Base-by-base conservation (phyloP, 2,329 filamentous ascomycete genomes). In the Ophiostoma himal-ulmi region DNA sequence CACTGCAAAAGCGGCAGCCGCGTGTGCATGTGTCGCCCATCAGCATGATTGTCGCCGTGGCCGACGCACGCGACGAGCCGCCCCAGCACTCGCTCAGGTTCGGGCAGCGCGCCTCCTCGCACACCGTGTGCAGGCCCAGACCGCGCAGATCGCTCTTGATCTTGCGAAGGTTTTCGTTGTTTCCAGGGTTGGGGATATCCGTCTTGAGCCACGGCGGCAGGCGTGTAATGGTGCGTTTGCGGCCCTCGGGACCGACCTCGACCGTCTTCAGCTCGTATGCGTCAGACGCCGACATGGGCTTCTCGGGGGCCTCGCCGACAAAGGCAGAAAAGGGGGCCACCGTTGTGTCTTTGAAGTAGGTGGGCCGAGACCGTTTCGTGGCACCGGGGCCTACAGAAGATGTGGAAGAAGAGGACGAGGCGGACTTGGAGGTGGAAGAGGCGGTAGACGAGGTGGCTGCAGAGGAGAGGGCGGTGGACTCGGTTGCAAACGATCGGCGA, bases 81-180 rank as follows among this genome's bases (percentile, higher is more conserved):
- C 95, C 95, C 95, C 95, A 99, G 83, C 95, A 99, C 79, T 98
- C 94, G 73, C 91, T 93, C 72, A 99, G 97, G 80, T 99, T 99
- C 72, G 95, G 95, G 80, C 95, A 99, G 74, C 93, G 88, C 1
- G 95, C 95, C 82, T 99, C 95, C 82, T 99, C 95, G 80, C 95
- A 99, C 20, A 99, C 95, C 5, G 95, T 99, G 80, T 97, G 94
- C 70, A 99, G 83, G 71, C 91, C 91, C 72, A 99, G 82, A 0
- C 95, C 95, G 48, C 95, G 88, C 74, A 99, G 82, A 79, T 99
- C 95, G 74, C 91, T 89, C 84, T 97, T 97, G 80, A 99, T 96
- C 77, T 92, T 92, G 82, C 96, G 96, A 84, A 90, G 97, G 81
- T 96, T 96, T 71, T 83, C 81, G 78, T 88, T 91, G 73, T 90